Base-by-base conservation (phyloP, 169 alveolate genomes). In the Miamiensis avidus region DNA sequence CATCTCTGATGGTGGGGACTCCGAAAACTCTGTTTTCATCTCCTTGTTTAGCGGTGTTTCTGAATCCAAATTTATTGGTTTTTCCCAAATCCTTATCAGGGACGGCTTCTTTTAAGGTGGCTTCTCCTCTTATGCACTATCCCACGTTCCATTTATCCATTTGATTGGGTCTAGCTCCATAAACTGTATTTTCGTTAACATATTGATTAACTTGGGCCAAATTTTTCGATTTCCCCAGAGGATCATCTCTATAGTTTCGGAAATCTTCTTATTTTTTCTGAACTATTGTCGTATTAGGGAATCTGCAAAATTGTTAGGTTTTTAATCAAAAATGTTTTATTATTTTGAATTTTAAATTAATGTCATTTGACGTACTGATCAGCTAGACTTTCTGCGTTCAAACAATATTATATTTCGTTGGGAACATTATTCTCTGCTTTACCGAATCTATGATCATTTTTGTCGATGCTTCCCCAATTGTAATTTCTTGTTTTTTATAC, bases 21-120 rank as follows among this genome's bases (percentile, higher is more conserved):
- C 97, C 97, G 86, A 94, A 94, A 0, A 82, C 75, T 87, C 97
- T 88, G 65, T 83, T 82, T 86, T 85, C 91, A 82, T 94, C 97
- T 74, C 94, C 95, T 27, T 72, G 85, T 32, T 89, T 93, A 32
- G 95, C 74, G 33, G 65, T 75, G 76, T 94, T 94, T 88, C 96
- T 92, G 86, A 93, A 93, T 20, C 96, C 96, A 74, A 91, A 84
- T 34, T 92, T 88, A 29, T 82, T 89, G n/a, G 96, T 85, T 81
- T 81, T 93, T 0, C 97, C 97, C 28, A 94, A 89, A 87, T 94
- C 96, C 1, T 27, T 65, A 81, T 94, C 97, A 31, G 97, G 95
- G 73, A 86, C 34, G 29, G 93, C 91, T 81, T 94, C 95, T 78
- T 87, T 90, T 34, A 84, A 90, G 69, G 88, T 86, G 20, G 95